Base-by-base conservation (phyloP, 176 grass and related monocot species). In the Lolium perenne region DNA sequence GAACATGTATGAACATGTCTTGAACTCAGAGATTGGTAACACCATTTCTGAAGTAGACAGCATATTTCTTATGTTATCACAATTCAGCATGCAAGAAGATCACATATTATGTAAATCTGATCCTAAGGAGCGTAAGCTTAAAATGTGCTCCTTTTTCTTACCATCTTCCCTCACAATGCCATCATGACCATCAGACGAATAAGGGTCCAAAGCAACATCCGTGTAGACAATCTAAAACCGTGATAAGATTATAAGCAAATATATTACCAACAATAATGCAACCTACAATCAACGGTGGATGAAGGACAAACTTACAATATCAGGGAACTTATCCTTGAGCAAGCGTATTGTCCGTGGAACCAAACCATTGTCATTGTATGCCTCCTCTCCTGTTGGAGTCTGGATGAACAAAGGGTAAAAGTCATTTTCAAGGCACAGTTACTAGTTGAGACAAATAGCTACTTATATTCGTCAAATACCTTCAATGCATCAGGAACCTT, bases 121-220 rank as follows among this genome's bases (percentile, higher is more conserved):
- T 11, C 41, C 15, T 51, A n/a, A 68, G 55, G 76, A 75, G n/a
- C 5, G 26, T 15, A 83, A 88, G 16, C 35, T 80, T 3, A 85
- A 21, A 68, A 74, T 53, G 16, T 38, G 21, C 10, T 3, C 11
- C 83, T 80, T 49, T 58, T 63, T 23, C 85, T 90, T 93, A 99
- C 97, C 97, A 94, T 96, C 97, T 91, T 94, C 94, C 71, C 94
- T 91, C 74, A 99, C 94, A 50, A 99, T 99, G 58, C 97, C 94
- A 94, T 99, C 97, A 83, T 99, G 97, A 26, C 97, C 97, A 83
- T 99, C 97, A 70, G 97, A 99, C 48, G 94, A 96, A 87, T 99
- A 99, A 71, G 97, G 97, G 78, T 99, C 97, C 88, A 99, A 87
- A 8, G 97, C 94, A 76, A 99, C 94, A 73, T 99, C 97, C 15